Evolutionary conservation across 768 basidiomycete species (phyloP).

Genomic region (Paxillus ammoniavirescens): DNA sequence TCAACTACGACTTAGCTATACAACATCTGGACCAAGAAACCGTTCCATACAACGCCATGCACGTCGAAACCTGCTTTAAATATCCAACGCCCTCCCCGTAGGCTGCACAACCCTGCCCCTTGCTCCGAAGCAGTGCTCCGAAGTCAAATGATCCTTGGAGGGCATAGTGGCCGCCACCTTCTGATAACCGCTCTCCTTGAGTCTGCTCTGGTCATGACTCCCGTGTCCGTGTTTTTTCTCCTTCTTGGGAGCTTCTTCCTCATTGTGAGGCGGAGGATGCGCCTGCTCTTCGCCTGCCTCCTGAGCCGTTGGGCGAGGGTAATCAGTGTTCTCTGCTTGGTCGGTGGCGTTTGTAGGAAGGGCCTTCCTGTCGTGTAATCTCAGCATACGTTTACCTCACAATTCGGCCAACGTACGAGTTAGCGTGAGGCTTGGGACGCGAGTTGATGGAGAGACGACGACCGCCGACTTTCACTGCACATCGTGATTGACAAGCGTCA

Average conservation of each 20-base stretch:
- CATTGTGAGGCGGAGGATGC: slow-evolving; percentile 38
- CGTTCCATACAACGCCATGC: background rate
- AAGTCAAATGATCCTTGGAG: slow-evolving; percentile 38
- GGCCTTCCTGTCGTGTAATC: background rate
- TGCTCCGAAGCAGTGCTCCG: slow-evolving; percentile 39
- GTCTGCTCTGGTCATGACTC: slow-evolving; percentile 42
- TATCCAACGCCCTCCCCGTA: slow-evolving; percentile 40
- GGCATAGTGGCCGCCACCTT: slow-evolving; percentile 51
- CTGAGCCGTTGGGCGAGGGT: slow-evolving; percentile 52
- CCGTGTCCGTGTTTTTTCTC: slow-evolving; percentile 44
- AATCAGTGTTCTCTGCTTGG: slow-evolving; percentile 37
- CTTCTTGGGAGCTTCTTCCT: slow-evolving; percentile 48
- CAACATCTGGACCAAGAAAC: background rate
- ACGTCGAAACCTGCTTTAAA: slow-evolving; percentile 24
- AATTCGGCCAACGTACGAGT: slow-evolving; percentile 28
- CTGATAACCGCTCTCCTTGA: slow-evolving; percentile 42
- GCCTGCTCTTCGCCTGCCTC: slow-evolving; percentile 32
- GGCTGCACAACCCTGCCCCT: slow-evolving; percentile 59
- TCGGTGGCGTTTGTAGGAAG: slow-evolving; percentile 11
- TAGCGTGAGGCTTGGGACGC: slow-evolving; percentile 35
- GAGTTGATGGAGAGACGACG: slow-evolving; percentile 48
- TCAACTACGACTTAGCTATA: slow-evolving; percentile 4
- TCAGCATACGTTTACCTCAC: background rate
- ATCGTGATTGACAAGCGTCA: background rate
- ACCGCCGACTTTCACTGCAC: slow-evolving; percentile 44